These are phyloP conservation scores for Cyberlindnera bimundalis DNA, from an alignment of 805 yeast species.

Conservation along the genomic window DNA sequence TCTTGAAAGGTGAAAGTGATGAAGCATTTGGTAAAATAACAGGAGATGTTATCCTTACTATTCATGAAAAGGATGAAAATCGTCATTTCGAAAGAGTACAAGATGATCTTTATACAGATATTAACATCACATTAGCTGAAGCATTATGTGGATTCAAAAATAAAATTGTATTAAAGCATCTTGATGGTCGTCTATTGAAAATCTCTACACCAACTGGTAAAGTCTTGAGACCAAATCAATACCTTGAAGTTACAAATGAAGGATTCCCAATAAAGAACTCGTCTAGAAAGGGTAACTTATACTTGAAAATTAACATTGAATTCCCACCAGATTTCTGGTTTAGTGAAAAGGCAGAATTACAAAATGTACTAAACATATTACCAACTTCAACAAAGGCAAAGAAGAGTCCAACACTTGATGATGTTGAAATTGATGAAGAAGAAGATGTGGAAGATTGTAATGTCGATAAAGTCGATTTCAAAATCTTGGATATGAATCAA, in stretches of 20 bases:
- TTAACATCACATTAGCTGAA: conserved; percentile 67
- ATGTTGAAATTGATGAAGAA: conserved; percentile 17
- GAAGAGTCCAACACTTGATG: conserved; percentile 30
- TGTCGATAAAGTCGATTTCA: conserved; percentile 19
- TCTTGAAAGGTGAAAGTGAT: conserved; percentile 70
- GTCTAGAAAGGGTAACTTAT: conserved; percentile 59
- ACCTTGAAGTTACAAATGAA: conserved; percentile 59
- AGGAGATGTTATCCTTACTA: conserved; percentile 72
- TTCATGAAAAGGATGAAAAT: conserved; percentile 38
- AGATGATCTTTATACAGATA: conserved; percentile 58
- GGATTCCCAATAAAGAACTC: conserved; percentile 71
- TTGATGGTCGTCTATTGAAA: conserved; percentile 74
- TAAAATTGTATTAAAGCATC: conserved; percentile 58
- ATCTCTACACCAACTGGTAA: conserved; percentile 71
- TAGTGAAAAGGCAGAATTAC: conserved; percentile 62
- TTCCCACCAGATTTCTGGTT: conserved; percentile 89
- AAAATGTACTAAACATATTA: conserved; percentile 50
- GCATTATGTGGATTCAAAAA: conserved; percentile 79
- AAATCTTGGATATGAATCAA: conserved; percentile 7
- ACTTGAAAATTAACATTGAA: conserved; percentile 63
- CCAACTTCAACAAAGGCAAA: conserved; percentile 36
- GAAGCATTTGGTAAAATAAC: conserved; percentile 66
- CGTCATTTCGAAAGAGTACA: conserved; percentile 49
- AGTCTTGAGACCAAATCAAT: conserved; percentile 76
- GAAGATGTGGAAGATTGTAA: conserved; percentile 11